Percentiles rank a stretch among this genome's conserved stretches.
Conservation (phyloP, 2,329 filamentous ascomycete genomes). For the Claviceps quebecensis region DNA sequence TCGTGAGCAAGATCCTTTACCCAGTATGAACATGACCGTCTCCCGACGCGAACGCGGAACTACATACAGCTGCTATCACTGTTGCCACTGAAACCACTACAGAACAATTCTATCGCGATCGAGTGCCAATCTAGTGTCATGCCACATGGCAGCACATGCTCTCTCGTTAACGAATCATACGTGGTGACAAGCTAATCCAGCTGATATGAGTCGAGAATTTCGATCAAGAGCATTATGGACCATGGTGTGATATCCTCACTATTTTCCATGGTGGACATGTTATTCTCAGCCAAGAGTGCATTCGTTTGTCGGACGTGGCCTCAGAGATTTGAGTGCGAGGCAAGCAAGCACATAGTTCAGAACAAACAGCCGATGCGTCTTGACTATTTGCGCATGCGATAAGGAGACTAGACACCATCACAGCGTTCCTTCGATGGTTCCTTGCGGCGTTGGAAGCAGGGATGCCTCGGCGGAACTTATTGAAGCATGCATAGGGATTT, state of each 20-base stretch:
- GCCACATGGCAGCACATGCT: slow-evolving; percentile 26
- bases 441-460: slow-evolving; percentile 41
- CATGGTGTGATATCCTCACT: too few species aligned
- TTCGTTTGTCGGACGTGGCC: slow-evolving; percentile 43
- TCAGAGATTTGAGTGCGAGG: slow-evolving; percentile 39
- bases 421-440: slow-evolving; percentile 42
- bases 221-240: too few species aligned
- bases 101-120: too few species aligned
- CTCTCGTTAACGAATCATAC: slow-evolving; percentile 35
- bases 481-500: slow-evolving; percentile 1
- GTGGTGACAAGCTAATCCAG: slow-evolving; percentile 36
- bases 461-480: slow-evolving; percentile 32
- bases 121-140: slow-evolving; percentile 16
- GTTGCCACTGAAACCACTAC: too few species aligned
- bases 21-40: too few species aligned
- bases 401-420: slow-evolving; percentile 30
- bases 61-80: too few species aligned
- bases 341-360: slow-evolving; percentile 36
- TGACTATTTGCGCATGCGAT: slow-evolving; percentile 33
- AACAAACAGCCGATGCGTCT: slow-evolving; percentile 43
- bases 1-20: too few species aligned
- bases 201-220: slow-evolving; percentile 19
- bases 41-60: too few species aligned
- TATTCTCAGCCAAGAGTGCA: slow-evolving; percentile 40
- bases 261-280: slow-evolving; percentile 31